Evolutionary conservation across 2,329 filamentous ascomycete species (phyloP), one percentile per base, ranked within the genome.

Genomic region (Colletotrichum siamense): DNA sequence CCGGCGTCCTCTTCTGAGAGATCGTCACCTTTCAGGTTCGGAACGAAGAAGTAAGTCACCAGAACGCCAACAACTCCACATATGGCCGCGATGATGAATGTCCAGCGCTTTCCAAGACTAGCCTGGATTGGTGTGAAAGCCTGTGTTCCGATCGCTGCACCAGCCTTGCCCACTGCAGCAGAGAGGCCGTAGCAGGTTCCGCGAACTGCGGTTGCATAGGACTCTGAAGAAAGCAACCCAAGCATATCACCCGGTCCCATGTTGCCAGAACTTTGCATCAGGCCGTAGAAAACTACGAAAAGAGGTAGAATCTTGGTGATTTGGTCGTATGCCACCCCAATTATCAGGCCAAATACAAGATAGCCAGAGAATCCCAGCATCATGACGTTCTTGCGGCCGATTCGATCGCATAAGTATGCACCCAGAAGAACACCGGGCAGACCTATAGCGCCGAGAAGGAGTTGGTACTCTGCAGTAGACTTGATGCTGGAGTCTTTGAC

Each of bases 31-130:
- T 82, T 85, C 24, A 89, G 76, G 78, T 88, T 82, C 1, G 87
- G 86, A 2, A 90, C 82, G 64, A 89, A 89, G 77, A 89, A 84
- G 65, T 81, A 88, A 1, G 87, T 89, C 6, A 89, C 87, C 8
- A 87, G 34, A 12, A 89, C 82, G 0, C 88, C 88, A 1, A 83
- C 83, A 15, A 89, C 84, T 18, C 88, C 88, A 68, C 86, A 88
- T 36, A 89, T 88, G 3, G 88, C 88, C 10, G 88, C 88, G 67
- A 90, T 86, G 75, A 90, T 89, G 65, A 90, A 89, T 0, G 88
- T 89, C 87, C 87, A 89, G 39, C 83, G 83, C 78, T 89, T 87
- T 0, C 88, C 88, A 1, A 89, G 81, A 52, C 86, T 80, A 8
- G 80, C 81, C 69, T 88, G 83, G 32, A 89, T 88, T 0, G 87